phyloP scores from a whole-genome alignment of 768 basidiomycete genomes.

The Leccinum boreale region DNA sequence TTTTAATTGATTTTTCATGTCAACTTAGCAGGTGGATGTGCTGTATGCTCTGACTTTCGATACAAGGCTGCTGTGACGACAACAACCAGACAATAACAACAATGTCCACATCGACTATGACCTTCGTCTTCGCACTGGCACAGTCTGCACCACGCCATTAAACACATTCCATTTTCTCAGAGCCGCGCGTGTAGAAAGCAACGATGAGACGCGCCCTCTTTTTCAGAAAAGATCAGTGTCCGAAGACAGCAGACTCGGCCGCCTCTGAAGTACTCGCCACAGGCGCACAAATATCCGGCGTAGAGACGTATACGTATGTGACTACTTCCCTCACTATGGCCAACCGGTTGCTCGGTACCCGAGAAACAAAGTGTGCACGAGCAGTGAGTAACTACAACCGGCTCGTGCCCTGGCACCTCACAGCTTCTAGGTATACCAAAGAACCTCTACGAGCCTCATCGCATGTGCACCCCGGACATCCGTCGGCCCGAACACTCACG shows the following conservation, averaged over 20 bases:
- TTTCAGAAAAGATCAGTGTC: slow-evolving; percentile 58
- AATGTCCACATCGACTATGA: slow-evolving; percentile 63
- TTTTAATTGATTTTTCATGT: no score
- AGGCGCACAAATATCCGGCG: slow-evolving; percentile 44
- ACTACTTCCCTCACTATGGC: slow-evolving; percentile 62
- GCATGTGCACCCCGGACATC: slow-evolving; percentile 54
- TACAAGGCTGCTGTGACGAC: no score
- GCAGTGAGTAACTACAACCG: slow-evolving; percentile 55
- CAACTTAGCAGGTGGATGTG: no score
- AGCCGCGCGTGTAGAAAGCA: no score
- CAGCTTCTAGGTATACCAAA: slow-evolving; percentile 77
- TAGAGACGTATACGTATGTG: slow-evolving; percentile 76
- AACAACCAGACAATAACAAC: no score
- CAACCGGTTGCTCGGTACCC: slow-evolving; percentile 77
- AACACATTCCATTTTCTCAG: slow-evolving; percentile 78
- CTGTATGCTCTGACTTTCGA: no score
- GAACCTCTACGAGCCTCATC: slow-evolving; percentile 88
- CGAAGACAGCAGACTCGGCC: slow-evolving; percentile 31
- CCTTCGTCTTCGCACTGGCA: slow-evolving; percentile 81
- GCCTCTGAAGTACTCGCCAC: slow-evolving; percentile 22
- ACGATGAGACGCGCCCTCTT: slow-evolving; percentile 46
- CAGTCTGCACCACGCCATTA: no score
- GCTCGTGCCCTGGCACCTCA: background rate
- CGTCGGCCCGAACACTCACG: slow-evolving; percentile 13
- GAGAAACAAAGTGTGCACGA: slow-evolving; percentile 91